A percentile compares a stretch with the other conserved stretches of the same genome.
These are phyloP conservation scores for Barnettozyma vustinii DNA, from an alignment of 805 yeast genomes.

Conservation along the genomic window DNA sequence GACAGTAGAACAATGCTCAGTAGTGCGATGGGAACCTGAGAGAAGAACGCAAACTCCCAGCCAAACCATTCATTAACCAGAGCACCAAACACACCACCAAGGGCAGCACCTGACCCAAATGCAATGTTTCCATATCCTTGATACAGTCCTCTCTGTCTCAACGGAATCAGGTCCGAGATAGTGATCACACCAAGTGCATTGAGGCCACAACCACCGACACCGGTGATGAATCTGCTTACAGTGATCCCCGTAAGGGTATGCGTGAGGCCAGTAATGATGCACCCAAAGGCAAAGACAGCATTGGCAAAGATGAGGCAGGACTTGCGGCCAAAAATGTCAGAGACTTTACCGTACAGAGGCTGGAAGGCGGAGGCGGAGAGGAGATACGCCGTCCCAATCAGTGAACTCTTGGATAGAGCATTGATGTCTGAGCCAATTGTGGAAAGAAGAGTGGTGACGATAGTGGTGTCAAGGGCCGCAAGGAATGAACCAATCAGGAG, in stretches of 20 bases:
- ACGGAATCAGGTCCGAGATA: conserved; percentile 68
- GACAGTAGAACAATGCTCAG: conserved; percentile 35
- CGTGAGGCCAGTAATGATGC: conserved; percentile 33
- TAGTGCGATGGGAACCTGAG: conserved; percentile 48
- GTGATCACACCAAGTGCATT: conserved; percentile 67
- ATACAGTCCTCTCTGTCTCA: conserved; percentile 68
- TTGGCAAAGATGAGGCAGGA: conserved; percentile 34
- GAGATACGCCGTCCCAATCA: conserved; percentile 64
- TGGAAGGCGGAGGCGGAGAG: conserved; percentile 62
- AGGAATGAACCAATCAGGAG: conserved; percentile 42
- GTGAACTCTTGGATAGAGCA: conserved; percentile 55
- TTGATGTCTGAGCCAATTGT: conserved; percentile 60
- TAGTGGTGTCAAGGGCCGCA: conserved; percentile 59
- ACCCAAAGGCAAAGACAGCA: conserved; percentile 37
- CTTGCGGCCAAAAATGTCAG: conserved; percentile 63
- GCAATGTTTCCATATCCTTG: conserved; percentile 77
- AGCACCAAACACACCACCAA: conserved; percentile 64
- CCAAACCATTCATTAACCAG: conserved; percentile 45
- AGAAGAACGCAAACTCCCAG: conserved; percentile 60
- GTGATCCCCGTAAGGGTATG: conserved; percentile 27
- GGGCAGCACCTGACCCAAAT: conserved; percentile 68
- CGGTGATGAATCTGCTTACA: conserved; percentile 64
- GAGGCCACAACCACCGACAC: conserved; percentile 87
- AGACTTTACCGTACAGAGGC: conserved; percentile 58
- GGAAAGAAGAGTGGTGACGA: conserved; percentile 57